A percentile compares a stretch with the other conserved stretches of the same genome.
These are phyloP conservation scores for Halenospora varia DNA, from an alignment of 495 filamentous ascomycete genomes.

Conservation along the genomic window DNA sequence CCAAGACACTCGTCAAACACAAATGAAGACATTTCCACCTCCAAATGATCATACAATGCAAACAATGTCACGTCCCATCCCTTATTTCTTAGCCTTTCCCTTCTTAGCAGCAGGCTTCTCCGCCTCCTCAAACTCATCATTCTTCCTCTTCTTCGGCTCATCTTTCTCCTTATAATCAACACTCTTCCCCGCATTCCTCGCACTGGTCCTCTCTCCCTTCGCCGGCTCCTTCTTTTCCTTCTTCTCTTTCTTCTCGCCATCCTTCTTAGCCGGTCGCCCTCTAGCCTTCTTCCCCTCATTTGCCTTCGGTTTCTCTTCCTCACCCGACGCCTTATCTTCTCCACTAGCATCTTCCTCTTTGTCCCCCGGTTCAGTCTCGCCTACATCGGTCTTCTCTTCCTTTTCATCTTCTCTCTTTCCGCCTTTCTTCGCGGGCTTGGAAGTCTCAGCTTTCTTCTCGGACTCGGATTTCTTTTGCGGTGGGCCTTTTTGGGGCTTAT, in stretches of 20 bases:
- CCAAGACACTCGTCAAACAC: too few relatives aligned
- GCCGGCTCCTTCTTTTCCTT: slow-evolving; percentile 10
- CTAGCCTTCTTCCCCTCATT: not conserved
- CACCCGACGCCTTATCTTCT: not conserved
- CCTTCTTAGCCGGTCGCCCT: not conserved
- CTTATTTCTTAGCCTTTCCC: not conserved
- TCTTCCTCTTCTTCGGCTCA: slow-evolving; percentile 5
- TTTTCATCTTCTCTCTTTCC: not conserved
- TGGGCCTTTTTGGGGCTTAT: slow-evolving; percentile 44
- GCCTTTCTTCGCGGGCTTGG: not conserved
- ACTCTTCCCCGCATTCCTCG: slow-evolving; percentile 5
- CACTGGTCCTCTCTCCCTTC: slow-evolving; percentile 10
- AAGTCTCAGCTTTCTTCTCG: slow-evolving; percentile 6
- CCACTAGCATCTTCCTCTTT: slow-evolving; percentile 4
- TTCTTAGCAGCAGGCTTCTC: not conserved
- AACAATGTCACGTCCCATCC: too few relatives aligned
- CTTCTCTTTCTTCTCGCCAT: not conserved
- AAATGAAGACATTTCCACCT: too few relatives aligned
- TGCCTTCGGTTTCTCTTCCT: not conserved
- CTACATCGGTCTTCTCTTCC: not conserved
- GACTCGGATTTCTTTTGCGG: slow-evolving; percentile 39
- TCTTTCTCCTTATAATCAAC: not conserved
- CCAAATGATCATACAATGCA: too few relatives aligned
- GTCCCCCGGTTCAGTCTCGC: not conserved
- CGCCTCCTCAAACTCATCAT: not conserved